Percentiles rank a stretch among this genome's conserved stretches.
phyloP scores from a whole-genome alignment of 495 filamentous ascomycete species.

The Trichoderma parareesei region DNA sequence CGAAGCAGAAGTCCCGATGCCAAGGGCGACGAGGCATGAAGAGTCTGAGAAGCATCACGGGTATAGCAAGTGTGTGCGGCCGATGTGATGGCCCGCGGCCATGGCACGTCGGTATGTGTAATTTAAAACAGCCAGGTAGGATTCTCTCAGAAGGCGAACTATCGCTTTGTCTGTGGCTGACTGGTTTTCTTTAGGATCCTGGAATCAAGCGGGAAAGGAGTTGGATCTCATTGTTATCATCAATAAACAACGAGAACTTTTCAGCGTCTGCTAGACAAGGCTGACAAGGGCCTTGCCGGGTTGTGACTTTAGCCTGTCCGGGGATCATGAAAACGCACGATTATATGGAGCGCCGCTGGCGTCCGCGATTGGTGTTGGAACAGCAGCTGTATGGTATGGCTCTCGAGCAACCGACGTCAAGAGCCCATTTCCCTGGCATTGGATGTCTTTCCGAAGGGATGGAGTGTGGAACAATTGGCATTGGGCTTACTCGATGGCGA shows the following conservation, averaged over 20 bases:
- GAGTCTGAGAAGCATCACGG: not conserved
- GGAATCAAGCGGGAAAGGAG: not conserved
- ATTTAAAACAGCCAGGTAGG: not conserved
- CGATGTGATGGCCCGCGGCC: not conserved
- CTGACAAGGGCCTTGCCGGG: not conserved
- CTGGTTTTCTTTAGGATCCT: not conserved
- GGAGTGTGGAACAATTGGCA: too few species aligned
- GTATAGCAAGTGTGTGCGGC: not conserved
- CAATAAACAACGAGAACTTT: not conserved
- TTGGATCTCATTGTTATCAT: not conserved
- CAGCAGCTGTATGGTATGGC: too few species aligned
- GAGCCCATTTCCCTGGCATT: too few species aligned
- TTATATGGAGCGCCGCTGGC: not conserved
- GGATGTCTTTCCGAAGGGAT: too few species aligned
- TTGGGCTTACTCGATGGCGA: too few species aligned
- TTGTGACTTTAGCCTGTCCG: not conserved
- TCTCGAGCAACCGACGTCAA: too few species aligned
- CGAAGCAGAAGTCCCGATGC: conserved; percentile 33
- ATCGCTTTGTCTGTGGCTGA: not conserved
- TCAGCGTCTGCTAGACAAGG: not conserved
- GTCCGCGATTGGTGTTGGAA: too few species aligned
- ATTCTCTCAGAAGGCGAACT: not conserved
- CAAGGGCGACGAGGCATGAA: conserved; percentile 8
- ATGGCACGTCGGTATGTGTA: not conserved
- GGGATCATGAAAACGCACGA: not conserved